phyloP scores from a whole-genome alignment of 169 alveolate genomes.

The Plasmodium blacklocki region DNA sequence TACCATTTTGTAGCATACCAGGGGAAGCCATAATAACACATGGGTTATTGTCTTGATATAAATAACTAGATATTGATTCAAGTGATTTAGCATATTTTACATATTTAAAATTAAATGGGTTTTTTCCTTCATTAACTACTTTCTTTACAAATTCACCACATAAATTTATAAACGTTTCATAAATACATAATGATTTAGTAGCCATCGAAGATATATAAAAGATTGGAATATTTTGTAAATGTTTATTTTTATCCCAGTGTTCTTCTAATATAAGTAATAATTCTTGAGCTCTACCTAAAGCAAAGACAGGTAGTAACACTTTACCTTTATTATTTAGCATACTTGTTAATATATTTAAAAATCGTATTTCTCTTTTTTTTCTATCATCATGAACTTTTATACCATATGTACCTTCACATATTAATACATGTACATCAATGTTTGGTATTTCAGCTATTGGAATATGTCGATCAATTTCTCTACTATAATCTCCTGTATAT shows the following conservation, averaged over 20 bases:
- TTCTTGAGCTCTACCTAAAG: conserved; percentile 97
- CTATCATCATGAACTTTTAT: conserved; percentile 97
- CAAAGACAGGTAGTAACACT: conserved; percentile 97
- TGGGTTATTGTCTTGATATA: conserved; percentile 87
- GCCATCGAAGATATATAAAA: conserved; percentile 96
- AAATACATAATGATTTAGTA: conserved; percentile 94
- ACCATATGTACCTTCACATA: conserved; percentile 99
- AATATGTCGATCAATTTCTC: conserved; percentile 97
- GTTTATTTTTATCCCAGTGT: conserved; percentile 94
- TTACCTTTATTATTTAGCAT: conserved; percentile 92
- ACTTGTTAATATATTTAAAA: conserved; percentile 87
- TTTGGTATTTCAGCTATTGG: conserved; percentile 97
- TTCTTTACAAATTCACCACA: conserved; percentile 95
- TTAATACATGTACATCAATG: conserved; percentile 95
- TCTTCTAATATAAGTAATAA: conserved; percentile 95
- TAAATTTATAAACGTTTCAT: conserved; percentile 95
- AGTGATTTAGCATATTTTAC: conserved; percentile 89
- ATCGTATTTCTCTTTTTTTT: conserved; percentile 94
- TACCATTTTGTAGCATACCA: conserved; percentile 98
- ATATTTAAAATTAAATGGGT: conserved; percentile 95
- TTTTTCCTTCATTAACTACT: conserved; percentile 87
- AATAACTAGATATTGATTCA: conserved; percentile 77
- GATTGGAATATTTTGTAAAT: conserved; percentile 94
- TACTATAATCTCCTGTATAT: conserved; percentile 99
- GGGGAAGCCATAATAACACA: conserved; percentile 99